A percentile compares a stretch with the other conserved stretches of the same genome.
Conservation (phyloP, 73 alveolate species). For the Uronychia binucleata region DNA sequence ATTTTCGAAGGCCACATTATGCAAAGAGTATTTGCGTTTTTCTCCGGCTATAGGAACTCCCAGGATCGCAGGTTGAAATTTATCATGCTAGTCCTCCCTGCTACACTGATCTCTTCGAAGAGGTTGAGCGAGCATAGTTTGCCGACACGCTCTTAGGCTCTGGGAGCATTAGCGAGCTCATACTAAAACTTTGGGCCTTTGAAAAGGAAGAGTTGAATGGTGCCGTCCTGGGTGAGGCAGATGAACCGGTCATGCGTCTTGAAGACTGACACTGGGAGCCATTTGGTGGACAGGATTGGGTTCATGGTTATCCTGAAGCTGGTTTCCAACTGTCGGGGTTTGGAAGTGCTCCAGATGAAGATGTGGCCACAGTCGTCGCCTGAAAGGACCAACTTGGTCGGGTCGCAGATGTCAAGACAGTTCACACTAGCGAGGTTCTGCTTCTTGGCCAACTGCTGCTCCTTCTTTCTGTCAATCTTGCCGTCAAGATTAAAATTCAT, state of each 20-base stretch:
- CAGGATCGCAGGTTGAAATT: neutral
- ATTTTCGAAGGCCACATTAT: neutral
- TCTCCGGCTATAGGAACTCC: neutral
- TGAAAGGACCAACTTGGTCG: neutral
- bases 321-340: neutral
- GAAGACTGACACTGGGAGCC: neutral
- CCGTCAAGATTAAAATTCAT: neutral
- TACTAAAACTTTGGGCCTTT: neutral
- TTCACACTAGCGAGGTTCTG: neutral
- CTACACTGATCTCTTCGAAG: neutral
- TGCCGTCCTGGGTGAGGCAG: neutral
- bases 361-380: neutral
- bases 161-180: neutral
- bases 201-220: neutral
- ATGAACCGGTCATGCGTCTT: neutral
- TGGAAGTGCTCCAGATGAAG: neutral
- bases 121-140: neutral
- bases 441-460: neutral
- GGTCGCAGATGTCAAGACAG: neutral
- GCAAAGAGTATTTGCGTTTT: neutral
- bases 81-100: neutral
- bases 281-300: neutral
- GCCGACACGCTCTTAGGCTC: neutral
- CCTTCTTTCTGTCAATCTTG: neutral
- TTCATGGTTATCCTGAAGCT: neutral